These are phyloP conservation scores for Vachellia collinsii DNA, from an alignment of 306 rosid species.

Conservation along the genomic window DNA sequence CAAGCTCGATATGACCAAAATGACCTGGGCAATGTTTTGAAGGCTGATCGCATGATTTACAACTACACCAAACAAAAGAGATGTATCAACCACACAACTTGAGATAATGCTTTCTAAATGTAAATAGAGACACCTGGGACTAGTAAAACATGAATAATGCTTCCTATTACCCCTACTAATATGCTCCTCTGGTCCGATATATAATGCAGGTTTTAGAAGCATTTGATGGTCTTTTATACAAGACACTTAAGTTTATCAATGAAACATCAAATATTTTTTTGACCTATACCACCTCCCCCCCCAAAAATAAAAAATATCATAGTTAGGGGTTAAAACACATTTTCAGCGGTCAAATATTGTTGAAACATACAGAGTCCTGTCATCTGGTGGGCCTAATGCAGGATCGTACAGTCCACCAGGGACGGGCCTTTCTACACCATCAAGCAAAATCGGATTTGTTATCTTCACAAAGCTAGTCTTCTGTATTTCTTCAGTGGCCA, in stretches of 20 bases:
- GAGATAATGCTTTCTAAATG: constrained; percentile 1
- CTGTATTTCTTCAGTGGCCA: constrained; percentile 59
- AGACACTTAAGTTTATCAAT: not conserved
- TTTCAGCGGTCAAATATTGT: not conserved
- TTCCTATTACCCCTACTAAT: not conserved
- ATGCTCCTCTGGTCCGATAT: not conserved
- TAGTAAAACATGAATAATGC: not conserved
- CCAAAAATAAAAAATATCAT: not conserved
- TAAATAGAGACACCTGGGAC: not conserved
- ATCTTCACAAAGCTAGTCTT: constrained; percentile 61
- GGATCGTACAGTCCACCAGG: constrained; percentile 81
- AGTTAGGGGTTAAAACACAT: not conserved
- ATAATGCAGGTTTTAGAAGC: not conserved
- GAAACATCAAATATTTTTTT: not conserved
- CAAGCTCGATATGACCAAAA: constrained; percentile 85
- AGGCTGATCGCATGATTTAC: constrained; percentile 69
- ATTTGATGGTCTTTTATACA: not conserved
- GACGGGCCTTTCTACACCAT: constrained; percentile 48
- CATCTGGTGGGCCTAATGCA: constrained; percentile 73
- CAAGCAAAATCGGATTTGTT: constrained; percentile 47
- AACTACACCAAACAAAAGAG: constrained; percentile 59
- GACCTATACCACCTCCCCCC: not conserved
- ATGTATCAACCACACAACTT: constrained; percentile 24
- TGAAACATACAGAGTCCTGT: constrained; percentile 52
- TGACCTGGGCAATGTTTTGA: constrained; percentile 70